These are phyloP conservation scores for Westerdykella ornata DNA, from an alignment of 2,329 filamentous ascomycete species.

Conservation along the genomic window DNA sequence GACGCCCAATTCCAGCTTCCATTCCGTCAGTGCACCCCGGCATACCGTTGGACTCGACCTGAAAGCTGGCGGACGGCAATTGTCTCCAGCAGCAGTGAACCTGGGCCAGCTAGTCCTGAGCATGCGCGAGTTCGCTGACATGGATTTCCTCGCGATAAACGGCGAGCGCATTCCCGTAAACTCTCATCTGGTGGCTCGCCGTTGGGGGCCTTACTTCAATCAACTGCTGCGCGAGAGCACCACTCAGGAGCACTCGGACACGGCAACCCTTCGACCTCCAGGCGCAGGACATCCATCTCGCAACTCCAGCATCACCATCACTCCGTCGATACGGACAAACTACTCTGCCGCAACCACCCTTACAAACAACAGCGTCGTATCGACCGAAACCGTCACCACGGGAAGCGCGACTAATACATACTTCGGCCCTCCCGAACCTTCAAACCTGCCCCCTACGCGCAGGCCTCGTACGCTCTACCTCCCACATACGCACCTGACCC, in stretches of 20 bases:
- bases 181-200: constrained; percentile 74
- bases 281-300: constrained; percentile 53
- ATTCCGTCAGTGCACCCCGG: constrained; percentile 69
- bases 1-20: constrained; percentile 71
- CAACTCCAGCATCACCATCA: constrained; percentile 82
- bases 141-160: constrained; percentile 90
- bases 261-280: constrained; percentile 62
- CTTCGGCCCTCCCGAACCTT: constrained; percentile 49
- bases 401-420: constrained; percentile 38
- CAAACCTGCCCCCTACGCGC: constrained; percentile 51
- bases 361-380: constrained; percentile 32
- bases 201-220: constrained; percentile 96
- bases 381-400: constrained; percentile 35
- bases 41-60: constrained; percentile 48
- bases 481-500: constrained; percentile 81
- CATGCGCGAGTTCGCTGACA: constrained; percentile 82
- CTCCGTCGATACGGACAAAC: constrained; percentile 54
- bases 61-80: constrained; percentile 67
- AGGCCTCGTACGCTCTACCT: constrained; percentile 84
- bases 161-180: constrained; percentile 92
- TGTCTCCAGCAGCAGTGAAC: constrained; percentile 74
- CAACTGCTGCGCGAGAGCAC: constrained; percentile 77
- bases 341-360: constrained; percentile 42
- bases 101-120: constrained; percentile 73
- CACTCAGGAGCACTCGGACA: constrained; percentile 59